Evolutionary conservation across 148 eudicot genomes (phyloP).

Genomic region (Limonium bicolor): DNA sequence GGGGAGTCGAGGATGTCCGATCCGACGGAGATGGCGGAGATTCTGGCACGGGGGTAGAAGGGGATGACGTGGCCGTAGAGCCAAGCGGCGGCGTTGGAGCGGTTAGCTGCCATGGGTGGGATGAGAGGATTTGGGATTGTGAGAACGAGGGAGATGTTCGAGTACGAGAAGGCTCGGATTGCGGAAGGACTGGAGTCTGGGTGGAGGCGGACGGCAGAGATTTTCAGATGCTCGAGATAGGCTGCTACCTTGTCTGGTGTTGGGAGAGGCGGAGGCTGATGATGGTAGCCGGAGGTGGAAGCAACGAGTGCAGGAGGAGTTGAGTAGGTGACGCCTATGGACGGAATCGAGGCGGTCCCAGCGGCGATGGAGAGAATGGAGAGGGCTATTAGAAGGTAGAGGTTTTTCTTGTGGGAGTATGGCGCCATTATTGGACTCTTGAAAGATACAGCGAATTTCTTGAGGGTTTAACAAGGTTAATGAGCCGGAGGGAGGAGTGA

Average conservation of each 20-base stretch:
- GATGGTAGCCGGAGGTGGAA: no score
- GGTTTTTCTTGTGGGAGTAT: no score
- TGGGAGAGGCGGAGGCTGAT: constrained; percentile 6
- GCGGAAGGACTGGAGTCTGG: constrained; percentile 26
- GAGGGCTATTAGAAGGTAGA: no score
- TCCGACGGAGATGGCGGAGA: constrained; percentile 55
- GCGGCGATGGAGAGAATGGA: neutral
- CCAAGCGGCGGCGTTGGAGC: constrained; percentile 43
- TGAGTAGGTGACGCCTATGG: constrained; percentile 16
- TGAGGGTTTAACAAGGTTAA: no score
- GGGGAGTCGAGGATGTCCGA: constrained; percentile 13
- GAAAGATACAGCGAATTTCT: neutral
- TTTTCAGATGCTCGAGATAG: constrained; percentile 14
- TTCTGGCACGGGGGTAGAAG: constrained; percentile 68
- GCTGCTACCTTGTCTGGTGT: constrained; percentile 22
- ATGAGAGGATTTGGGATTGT: constrained; percentile 51
- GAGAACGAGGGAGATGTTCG: constrained; percentile 59
- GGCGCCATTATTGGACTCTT: neutral
- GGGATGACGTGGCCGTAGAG: constrained; percentile 54
- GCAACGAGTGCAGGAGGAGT: constrained; percentile 1
- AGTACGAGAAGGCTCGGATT: constrained; percentile 52
- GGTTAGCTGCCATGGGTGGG: constrained; percentile 38
- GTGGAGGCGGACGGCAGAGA: constrained; percentile 48
- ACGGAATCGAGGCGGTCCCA: neutral
- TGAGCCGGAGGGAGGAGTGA: no score